These are phyloP conservation scores for Heracleum sosnowskyi DNA, from an alignment of 129 eudicot genomes.

Conservation along the genomic window DNA sequence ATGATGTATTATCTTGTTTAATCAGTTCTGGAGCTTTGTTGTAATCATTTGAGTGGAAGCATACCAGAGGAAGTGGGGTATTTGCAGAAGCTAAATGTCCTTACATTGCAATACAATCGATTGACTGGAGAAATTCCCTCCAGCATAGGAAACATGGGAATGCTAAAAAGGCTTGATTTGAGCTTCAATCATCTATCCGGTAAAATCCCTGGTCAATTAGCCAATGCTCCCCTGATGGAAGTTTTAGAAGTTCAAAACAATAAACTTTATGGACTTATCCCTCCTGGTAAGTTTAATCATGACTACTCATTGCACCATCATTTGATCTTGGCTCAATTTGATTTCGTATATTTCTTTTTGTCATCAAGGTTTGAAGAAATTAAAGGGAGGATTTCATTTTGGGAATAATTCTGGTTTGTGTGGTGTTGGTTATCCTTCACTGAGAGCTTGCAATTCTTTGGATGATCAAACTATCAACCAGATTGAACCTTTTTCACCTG, in stretches of 20 bases:
- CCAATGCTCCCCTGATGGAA: conserved; percentile 35
- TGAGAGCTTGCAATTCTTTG: conserved; percentile 40
- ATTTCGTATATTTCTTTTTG: not conserved
- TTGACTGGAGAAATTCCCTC: conserved; percentile 58
- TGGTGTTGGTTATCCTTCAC: conserved; percentile 30
- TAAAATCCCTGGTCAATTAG: conserved; percentile 42
- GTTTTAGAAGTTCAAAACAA: conserved; percentile 63
- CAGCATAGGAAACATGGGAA: conserved; percentile 46
- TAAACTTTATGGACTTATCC: conserved; percentile 63
- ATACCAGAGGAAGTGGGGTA: conserved; percentile 66
- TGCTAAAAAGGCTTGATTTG: conserved; percentile 54
- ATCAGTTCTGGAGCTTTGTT: conserved; percentile 66
- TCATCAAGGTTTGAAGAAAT: conserved; percentile 48
- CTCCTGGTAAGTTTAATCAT: conserved; percentile 38
- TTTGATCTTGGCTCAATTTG: not conserved
- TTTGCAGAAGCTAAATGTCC: conserved; percentile 44
- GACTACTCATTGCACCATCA: not conserved
- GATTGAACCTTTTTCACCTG: conserved; percentile 18
- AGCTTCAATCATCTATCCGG: conserved; percentile 66
- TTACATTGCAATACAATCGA: conserved; percentile 48
- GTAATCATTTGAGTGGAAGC: conserved; percentile 61
- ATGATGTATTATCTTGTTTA: not conserved
- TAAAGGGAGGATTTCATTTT: conserved; percentile 22
- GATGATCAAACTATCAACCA: conserved; percentile 26
- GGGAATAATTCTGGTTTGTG: conserved; percentile 42